Conservation (phyloP, 2,329 filamentous ascomycete species). For the Aspergillus quadricinctus region DNA sequence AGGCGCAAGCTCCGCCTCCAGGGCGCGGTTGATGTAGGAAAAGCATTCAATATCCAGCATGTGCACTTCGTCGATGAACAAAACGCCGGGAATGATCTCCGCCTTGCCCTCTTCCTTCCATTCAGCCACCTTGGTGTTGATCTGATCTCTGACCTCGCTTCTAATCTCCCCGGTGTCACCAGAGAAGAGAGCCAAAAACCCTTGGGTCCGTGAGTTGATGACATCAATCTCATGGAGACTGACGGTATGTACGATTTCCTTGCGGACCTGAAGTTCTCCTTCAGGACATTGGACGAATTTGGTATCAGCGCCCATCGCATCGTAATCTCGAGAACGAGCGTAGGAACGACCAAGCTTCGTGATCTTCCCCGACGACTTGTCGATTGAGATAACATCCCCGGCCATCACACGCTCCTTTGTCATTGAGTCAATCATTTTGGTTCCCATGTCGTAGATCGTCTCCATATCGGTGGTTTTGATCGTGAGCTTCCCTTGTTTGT, state of each 20-base stretch:
- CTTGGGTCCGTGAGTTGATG: slow-evolving; percentile 98
- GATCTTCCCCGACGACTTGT: slow-evolving; percentile 97
- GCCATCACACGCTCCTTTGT: slow-evolving; percentile 99
- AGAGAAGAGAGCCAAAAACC: slow-evolving; percentile 93
- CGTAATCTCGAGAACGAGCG: slow-evolving; percentile 92
- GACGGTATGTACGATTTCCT: slow-evolving; percentile 95
- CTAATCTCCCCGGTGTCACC: slow-evolving; percentile 97
- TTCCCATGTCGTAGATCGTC: slow-evolving; percentile 98
- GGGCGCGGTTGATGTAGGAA: slow-evolving; percentile 93
- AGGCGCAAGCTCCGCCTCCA: slow-evolving; percentile 90
- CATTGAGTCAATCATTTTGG: slow-evolving; percentile 99
- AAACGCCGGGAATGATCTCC: slow-evolving; percentile 91
- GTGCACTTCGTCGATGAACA: slow-evolving; percentile 99
- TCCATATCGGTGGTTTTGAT: slow-evolving; percentile 99
- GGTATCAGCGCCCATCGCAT: slow-evolving; percentile 97
- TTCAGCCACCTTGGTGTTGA: slow-evolving; percentile 97
- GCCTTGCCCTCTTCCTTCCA: slow-evolving; percentile 99
- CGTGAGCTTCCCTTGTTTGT: slow-evolving; percentile 97
- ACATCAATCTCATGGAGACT: slow-evolving; percentile 98
- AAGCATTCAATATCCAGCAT: slow-evolving; percentile 99
- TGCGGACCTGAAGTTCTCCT: slow-evolving; percentile 93
- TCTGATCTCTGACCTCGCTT: slow-evolving; percentile 95
- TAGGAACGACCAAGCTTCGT: slow-evolving; percentile 95
- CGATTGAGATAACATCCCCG: slow-evolving; percentile 95
- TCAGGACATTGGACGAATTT: slow-evolving; percentile 98